phyloP scores from a whole-genome alignment of 2,329 filamentous ascomycete genomes.

The Fusarium foetens region DNA sequence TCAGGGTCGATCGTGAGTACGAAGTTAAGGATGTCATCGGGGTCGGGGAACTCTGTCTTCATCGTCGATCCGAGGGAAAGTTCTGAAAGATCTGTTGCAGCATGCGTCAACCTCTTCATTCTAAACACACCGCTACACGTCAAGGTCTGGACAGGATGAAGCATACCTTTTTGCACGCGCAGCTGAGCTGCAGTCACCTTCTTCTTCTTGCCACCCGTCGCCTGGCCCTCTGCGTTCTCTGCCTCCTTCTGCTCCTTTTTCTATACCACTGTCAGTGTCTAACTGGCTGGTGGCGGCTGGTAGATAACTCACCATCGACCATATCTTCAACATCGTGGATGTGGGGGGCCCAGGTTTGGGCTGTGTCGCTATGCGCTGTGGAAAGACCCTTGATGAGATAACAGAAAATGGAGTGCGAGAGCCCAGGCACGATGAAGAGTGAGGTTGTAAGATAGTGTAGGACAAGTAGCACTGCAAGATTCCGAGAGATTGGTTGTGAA shows the following conservation, averaged over 20 bases:
- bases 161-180: conserved; percentile 90
- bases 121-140: background rate
- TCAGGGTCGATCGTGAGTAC: conserved; percentile 83
- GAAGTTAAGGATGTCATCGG: conserved; percentile 88
- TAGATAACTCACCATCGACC: conserved; percentile 82
- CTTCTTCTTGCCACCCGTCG: conserved; percentile 87
- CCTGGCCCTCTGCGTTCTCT: conserved; percentile 79
- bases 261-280: conserved; percentile 58
- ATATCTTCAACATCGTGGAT: conserved; percentile 94
- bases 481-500: conserved; percentile 14
- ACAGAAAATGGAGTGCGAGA: background rate
- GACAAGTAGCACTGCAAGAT: background rate
- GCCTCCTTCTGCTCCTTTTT: conserved; percentile 98
- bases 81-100: conserved; percentile 76
- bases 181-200: conserved; percentile 97
- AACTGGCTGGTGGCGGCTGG: background rate
- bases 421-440: background rate
- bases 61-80: conserved; percentile 82
- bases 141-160: background rate
- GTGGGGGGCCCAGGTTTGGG: conserved; percentile 40
- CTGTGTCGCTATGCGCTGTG: conserved; percentile 27
- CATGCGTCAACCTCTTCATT: conserved; percentile 14
- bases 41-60: conserved; percentile 82
- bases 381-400: background rate
- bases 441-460: background rate